These are phyloP conservation scores for Codiaeum variegatum DNA, from an alignment of 441 rosid genomes.

Conservation along the genomic window DNA sequence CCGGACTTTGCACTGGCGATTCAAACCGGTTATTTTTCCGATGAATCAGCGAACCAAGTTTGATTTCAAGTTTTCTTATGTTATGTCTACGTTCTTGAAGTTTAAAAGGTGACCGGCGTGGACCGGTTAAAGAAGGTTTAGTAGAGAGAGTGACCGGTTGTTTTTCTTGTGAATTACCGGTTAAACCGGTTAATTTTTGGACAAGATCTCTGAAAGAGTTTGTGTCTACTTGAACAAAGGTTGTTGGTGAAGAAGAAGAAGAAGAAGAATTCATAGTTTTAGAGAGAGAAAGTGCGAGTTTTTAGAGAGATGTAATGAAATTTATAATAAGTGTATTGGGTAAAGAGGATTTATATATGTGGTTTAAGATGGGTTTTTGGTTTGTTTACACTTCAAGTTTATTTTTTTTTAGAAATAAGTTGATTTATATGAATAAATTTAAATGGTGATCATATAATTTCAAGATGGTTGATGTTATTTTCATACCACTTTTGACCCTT, in stretches of 20 bases:
- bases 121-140: slow-evolving; percentile 20
- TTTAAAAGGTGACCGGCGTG: slow-evolving; percentile 45
- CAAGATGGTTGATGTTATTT: too few species aligned
- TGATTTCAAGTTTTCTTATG: slow-evolving; percentile 42
- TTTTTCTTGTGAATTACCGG: slow-evolving; percentile 22
- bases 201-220: slow-evolving; percentile 43
- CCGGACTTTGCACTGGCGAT: slow-evolving; percentile 34
- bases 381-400: too few species aligned
- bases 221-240: slow-evolving; percentile 47
- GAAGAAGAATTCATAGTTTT: slow-evolving; percentile 21
- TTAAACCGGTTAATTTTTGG: slow-evolving; percentile 48
- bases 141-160: slow-evolving; percentile 22
- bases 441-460: too few species aligned
- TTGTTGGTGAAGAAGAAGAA: slow-evolving; percentile 39
- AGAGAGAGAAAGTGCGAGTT: not conserved
- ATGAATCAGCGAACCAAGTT: slow-evolving; percentile 24
- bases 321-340: not conserved
- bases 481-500: too few species aligned
- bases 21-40: slow-evolving; percentile 7
- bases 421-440: too few species aligned
- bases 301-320: not conserved
- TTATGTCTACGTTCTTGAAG: slow-evolving; percentile 51
- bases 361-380: too few species aligned
- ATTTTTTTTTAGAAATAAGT: too few species aligned
- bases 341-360: not conserved